These are phyloP conservation scores for Coffea canephora DNA, from an alignment of 257 asterid species.

Conservation along the genomic window DNA sequence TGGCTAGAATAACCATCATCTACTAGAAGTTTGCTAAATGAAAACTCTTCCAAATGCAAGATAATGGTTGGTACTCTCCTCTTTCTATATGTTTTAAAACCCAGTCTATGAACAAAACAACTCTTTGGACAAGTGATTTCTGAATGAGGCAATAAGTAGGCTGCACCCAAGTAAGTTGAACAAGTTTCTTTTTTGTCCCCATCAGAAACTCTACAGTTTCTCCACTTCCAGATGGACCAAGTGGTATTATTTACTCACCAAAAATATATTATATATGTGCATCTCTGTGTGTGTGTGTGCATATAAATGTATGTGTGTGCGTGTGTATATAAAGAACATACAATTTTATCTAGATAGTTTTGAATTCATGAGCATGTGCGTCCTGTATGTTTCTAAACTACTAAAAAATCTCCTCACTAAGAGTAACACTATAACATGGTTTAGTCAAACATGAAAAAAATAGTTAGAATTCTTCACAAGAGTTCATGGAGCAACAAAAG, in stretches of 20 bases:
- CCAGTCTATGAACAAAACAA: background rate
- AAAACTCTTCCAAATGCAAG: background rate
- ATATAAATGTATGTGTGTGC: too few relatives aligned
- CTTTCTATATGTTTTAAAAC: background rate
- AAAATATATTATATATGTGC: too few relatives aligned
- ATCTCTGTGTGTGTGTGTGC: too few relatives aligned
- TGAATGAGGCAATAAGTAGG: background rate
- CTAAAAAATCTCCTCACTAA: background rate
- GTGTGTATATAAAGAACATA: too few relatives aligned
- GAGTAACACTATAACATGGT: background rate
- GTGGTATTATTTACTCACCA: background rate
- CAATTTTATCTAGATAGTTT: background rate
- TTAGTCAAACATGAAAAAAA: background rate
- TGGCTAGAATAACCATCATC: background rate
- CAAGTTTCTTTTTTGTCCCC: background rate
- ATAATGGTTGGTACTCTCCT: background rate
- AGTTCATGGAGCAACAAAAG: background rate
- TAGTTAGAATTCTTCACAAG: too few relatives aligned
- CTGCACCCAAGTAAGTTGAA: background rate
- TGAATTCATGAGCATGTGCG: background rate
- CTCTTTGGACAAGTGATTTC: background rate
- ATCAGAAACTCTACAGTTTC: background rate
- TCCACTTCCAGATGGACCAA: background rate
- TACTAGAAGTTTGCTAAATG: background rate
- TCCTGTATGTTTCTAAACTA: background rate